phyloP scores from a whole-genome alignment of 345 rosid species.

The Pistacia integerrima region DNA sequence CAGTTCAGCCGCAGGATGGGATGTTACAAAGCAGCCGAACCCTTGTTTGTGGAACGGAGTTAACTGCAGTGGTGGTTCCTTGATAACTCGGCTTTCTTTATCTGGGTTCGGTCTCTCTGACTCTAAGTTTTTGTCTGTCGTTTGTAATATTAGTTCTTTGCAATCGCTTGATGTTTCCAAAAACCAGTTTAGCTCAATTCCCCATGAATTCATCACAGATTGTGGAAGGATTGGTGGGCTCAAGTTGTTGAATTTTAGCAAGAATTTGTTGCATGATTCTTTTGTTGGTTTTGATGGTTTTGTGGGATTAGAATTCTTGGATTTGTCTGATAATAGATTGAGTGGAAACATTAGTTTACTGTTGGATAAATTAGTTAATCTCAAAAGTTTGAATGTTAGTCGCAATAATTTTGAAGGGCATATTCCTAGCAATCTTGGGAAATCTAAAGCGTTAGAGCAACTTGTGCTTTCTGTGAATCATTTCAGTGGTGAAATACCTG shows the following conservation, averaged over 20 bases:
- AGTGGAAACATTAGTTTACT: slow-evolving; percentile 37
- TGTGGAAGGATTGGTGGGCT: slow-evolving; percentile 52
- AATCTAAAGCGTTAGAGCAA: slow-evolving; percentile 37
- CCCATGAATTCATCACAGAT: slow-evolving; percentile 38
- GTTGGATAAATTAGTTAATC: slow-evolving; percentile 50
- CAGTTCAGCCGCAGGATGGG: slow-evolving; percentile 40
- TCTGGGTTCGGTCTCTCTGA: slow-evolving; percentile 38
- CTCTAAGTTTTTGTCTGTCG: slow-evolving; percentile 42
- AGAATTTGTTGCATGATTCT: slow-evolving; percentile 37
- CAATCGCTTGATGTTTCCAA: slow-evolving; percentile 53
- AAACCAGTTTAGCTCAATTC: slow-evolving; percentile 53
- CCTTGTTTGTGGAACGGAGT: slow-evolving; percentile 68
- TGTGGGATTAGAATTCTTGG: slow-evolving; percentile 51
- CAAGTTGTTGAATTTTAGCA: slow-evolving; percentile 56
- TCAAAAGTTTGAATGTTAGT: slow-evolving; percentile 51
- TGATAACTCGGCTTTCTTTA: slow-evolving; percentile 39
- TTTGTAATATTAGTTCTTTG: slow-evolving; percentile 60
- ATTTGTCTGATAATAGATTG: slow-evolving; percentile 53
- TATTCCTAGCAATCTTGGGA: slow-evolving; percentile 47
- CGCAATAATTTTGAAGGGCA: slow-evolving; percentile 39
- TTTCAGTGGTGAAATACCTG: slow-evolving; percentile 53
- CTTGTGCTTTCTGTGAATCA: slow-evolving; percentile 46
- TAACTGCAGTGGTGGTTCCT: slow-evolving; percentile 41
- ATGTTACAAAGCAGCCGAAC: slow-evolving; percentile 30
- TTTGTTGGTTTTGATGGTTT: slow-evolving; percentile 55